A percentile compares a stretch with the other conserved stretches of the same genome.
Evolutionary conservation across 108 stramenopile genomes (phyloP).

Genomic region (Nitzschia putrida): DNA sequence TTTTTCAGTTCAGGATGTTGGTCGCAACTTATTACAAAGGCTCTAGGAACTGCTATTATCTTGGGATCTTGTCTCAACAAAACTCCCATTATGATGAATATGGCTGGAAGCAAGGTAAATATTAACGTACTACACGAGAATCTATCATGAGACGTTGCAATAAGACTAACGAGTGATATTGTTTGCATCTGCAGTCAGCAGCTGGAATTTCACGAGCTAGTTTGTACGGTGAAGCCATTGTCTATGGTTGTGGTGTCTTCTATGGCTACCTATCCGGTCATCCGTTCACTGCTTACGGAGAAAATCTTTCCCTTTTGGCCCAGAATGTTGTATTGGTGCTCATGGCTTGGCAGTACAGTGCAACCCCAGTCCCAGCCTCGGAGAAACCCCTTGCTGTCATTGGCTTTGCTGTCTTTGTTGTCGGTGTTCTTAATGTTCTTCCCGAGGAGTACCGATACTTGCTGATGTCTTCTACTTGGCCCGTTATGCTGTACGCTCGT

Average conservation of each 20-base stretch:
- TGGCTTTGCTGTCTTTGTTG: conserved; percentile 43
- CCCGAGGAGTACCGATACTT: conserved; percentile 55
- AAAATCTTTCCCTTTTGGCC: conserved; percentile 60
- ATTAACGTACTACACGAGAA: too few species aligned
- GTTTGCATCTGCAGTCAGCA: conserved; percentile 27
- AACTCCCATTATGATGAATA: conserved; percentile 70
- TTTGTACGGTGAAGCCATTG: conserved; percentile 64
- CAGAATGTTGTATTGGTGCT: conserved; percentile 57
- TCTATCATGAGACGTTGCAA: neutral
- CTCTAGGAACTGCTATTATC: conserved; percentile 76
- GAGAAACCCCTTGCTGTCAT: conserved; percentile 38
- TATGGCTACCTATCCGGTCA: conserved; percentile 66
- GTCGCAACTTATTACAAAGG: conserved; percentile 57
- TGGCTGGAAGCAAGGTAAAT: conserved; percentile 45
- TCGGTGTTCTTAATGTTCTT: conserved; percentile 42
- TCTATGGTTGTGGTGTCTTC: conserved; percentile 69
- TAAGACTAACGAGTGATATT: neutral
- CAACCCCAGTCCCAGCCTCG: conserved; percentile 11
- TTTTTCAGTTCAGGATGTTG: conserved; percentile 56
- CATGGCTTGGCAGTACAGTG: conserved; percentile 57
- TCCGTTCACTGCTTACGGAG: conserved; percentile 85
- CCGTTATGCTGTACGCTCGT: conserved; percentile 58
- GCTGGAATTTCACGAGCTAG: conserved; percentile 57
- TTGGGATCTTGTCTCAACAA: conserved; percentile 69
- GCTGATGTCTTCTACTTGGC: conserved; percentile 62